Conservation (phyloP, 1,139 yeast genomes). For the Diutina siamensis region DNA sequence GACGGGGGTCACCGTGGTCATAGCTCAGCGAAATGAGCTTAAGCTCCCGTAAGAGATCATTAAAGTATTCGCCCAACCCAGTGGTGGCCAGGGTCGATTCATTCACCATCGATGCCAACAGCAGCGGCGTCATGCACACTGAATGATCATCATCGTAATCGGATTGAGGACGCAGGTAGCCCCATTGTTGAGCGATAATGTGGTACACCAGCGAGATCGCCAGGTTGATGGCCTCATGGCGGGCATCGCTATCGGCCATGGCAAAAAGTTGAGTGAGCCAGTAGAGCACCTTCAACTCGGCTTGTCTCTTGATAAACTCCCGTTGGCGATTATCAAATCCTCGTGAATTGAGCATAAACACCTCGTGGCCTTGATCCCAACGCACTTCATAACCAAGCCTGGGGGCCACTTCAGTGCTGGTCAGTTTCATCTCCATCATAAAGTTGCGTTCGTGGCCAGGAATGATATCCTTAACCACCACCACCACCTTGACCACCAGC, state of each 20-base stretch:
- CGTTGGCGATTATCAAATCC: not conserved
- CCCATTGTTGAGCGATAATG: not conserved
- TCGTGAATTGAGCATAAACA: not conserved
- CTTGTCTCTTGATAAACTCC: not conserved
- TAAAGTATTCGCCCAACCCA: not conserved
- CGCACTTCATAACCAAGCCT: not conserved
- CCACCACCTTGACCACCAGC: not conserved
- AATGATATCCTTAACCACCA: not conserved
- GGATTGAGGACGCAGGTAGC: not conserved
- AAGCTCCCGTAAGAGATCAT: constrained; percentile 1
- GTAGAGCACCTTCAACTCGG: not conserved
- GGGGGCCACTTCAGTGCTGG: not conserved
- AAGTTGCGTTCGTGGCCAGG: constrained; percentile 3
- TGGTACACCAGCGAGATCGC: not conserved
- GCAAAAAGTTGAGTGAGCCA: not conserved
- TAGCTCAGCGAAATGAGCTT: not conserved
- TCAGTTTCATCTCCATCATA: not conserved
- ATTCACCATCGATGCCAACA: not conserved
- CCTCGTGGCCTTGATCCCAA: not conserved
- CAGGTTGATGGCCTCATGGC: not conserved
- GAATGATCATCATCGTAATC: not conserved
- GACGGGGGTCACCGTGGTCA: not conserved
- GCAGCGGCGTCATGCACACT: not conserved
- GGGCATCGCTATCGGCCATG: not conserved
- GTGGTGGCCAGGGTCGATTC: not conserved